Evolutionary conservation across 306 rosid species (phyloP).

Genomic region (Oemleria cerasiformis): DNA sequence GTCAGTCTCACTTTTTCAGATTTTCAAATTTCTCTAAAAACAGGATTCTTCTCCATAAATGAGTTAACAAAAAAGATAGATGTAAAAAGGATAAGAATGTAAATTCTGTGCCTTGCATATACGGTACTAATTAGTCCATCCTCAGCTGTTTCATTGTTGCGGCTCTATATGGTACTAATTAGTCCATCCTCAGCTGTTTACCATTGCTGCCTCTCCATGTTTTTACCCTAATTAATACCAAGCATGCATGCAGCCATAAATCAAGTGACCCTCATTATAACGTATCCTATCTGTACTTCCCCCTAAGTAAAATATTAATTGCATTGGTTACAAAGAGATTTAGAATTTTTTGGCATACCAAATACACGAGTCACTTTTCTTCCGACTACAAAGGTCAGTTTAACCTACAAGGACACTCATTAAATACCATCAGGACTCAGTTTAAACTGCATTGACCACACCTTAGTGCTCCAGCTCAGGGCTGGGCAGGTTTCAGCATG

Average conservation of each 20-base stretch:
- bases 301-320: not conserved
- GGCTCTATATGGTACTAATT: slow-evolving; percentile 4
- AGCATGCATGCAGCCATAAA: not conserved
- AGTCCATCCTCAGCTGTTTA: slow-evolving; percentile 1
- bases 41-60: slow-evolving; percentile 18
- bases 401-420: slow-evolving; percentile 6
- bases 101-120: not conserved
- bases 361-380: slow-evolving; percentile 14
- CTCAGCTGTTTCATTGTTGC: not conserved
- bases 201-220: slow-evolving; percentile 5
- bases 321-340: slow-evolving; percentile 22
- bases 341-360: slow-evolving; percentile 7
- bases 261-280: slow-evolving; percentile 12
- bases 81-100: not conserved
- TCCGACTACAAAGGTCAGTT: slow-evolving; percentile 2
- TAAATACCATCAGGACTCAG: not conserved
- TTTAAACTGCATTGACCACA: slow-evolving; percentile 6
- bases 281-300: slow-evolving; percentile 15
- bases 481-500: not conserved
- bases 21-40: slow-evolving; percentile 10
- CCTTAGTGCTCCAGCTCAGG: not conserved
- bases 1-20: slow-evolving; percentile 7
- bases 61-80: slow-evolving; percentile 6
- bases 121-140: slow-evolving; percentile 4
- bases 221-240: slow-evolving; percentile 16